These are phyloP conservation scores for Hirschioporus abietinus DNA, from an alignment of 768 basidiomycete genomes.

Conservation along the genomic window DNA sequence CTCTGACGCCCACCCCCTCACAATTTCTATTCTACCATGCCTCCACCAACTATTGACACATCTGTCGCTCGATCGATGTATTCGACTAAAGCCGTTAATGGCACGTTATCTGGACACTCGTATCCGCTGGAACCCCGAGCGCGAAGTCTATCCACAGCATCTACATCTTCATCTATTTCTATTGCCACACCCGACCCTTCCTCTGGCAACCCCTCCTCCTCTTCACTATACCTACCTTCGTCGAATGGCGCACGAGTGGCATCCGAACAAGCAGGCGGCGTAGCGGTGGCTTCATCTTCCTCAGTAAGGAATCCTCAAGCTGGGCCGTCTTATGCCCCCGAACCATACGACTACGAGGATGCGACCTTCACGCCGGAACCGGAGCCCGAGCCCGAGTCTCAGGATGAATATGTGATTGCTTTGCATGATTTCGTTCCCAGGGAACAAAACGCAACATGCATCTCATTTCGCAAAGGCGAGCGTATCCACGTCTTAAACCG, in stretches of 20 bases:
- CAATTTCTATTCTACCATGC: neutral
- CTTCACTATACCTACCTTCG: conserved; percentile 30
- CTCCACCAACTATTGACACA: conserved; percentile 1
- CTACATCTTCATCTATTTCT: conserved; percentile 51
- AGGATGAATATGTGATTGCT: conserved; percentile 72
- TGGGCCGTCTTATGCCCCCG: conserved; percentile 9
- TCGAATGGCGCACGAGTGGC: conserved; percentile 18
- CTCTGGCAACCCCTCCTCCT: conserved; percentile 48
- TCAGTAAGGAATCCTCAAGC: conserved; percentile 7
- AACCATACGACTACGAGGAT: conserved; percentile 7
- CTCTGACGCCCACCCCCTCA: neutral
- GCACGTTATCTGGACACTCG: neutral
- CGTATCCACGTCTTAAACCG: conserved; percentile 87
- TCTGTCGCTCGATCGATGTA: neutral
- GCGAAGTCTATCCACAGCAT: conserved; percentile 51
- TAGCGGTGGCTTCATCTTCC: conserved; percentile 10
- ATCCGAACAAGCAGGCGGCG: neutral
- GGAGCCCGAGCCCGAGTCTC: neutral
- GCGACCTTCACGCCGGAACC: conserved; percentile 11
- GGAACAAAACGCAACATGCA: conserved; percentile 68
- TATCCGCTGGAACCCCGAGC: conserved; percentile 21
- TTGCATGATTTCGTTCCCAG: conserved; percentile 87
- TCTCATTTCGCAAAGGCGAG: conserved; percentile 86
- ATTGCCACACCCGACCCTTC: conserved; percentile 49
- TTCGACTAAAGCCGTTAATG: neutral